phyloP scores from a whole-genome alignment of 768 basidiomycete species.

The Cystofilobasidium bisporidii region DNA sequence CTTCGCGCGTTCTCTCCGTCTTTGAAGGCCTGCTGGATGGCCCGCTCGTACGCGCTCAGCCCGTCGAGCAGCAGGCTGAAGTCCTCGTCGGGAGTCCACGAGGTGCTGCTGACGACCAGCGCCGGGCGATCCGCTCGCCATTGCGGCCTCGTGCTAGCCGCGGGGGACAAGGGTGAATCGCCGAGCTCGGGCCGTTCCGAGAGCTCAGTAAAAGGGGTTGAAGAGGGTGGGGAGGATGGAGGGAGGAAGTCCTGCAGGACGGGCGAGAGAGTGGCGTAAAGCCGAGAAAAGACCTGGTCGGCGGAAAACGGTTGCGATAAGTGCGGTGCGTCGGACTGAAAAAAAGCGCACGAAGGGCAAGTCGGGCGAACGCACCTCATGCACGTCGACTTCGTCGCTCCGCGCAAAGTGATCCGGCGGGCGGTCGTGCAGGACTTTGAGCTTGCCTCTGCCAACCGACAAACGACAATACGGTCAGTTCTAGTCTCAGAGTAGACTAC shows the following conservation, averaged over 20 bases:
- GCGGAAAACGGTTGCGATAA: background rate
- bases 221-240: background rate
- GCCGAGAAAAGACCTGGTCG: constrained; percentile 38
- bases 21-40: constrained; percentile 36
- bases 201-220: constrained; percentile 3
- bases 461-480: too few species aligned
- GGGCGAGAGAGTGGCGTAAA: constrained; percentile 23
- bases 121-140: constrained; percentile 68
- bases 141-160: constrained; percentile 40
- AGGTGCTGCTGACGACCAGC: constrained; percentile 80
- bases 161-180: background rate
- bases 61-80: constrained; percentile 74
- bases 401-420: constrained; percentile 77
- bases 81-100: constrained; percentile 97
- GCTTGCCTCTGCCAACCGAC: constrained; percentile 61
- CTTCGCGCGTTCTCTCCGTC: constrained; percentile 46
- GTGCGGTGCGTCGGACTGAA: too few species aligned
- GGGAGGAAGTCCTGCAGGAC: constrained; percentile 13
- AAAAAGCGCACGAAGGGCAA: too few species aligned
- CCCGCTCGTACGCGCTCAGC: constrained; percentile 58
- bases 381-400: constrained; percentile 58
- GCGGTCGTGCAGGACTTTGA: constrained; percentile 73
- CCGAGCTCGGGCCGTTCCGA: background rate
- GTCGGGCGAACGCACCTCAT: constrained; percentile 55
- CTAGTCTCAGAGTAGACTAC: too few species aligned